Base-by-base conservation (phyloP, 2,329 filamentous ascomycete genomes). In the Akanthomyces muscarius region DNA sequence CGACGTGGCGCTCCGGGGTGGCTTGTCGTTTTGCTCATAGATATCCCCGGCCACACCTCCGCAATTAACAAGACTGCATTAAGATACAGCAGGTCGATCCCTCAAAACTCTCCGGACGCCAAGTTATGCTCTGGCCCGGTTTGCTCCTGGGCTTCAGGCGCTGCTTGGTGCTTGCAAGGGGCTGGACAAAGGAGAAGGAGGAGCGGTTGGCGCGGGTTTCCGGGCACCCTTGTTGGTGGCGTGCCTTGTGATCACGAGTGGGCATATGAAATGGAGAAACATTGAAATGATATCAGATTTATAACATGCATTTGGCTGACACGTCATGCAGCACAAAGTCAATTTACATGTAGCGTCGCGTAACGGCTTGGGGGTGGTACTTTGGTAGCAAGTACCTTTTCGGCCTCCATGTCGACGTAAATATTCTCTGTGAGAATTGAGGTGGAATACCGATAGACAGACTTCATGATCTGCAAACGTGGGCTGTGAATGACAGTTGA, bases 331-430 rank as follows among this genome's bases (percentile, higher is more conserved):
- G 21, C 56, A 41, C 45, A 41, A n/a, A 21, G 5, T 25, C 30
- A n/a, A 38, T 14, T 28, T 25, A 13, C 14, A 18, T 21, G 33
- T 36, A 28, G 45, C 41, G 25, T 21, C 23, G 16, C 54, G 16
- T 3, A 25, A 25, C 45, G 21, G 1, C 45, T 28, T 42, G 45
- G 5, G 13, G 1, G 21, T 5, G 47, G 56, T 59, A 59, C 56
- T 30, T 59, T 41, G 45, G 23, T 14, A 47, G 16, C 33, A 59
- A 44, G 56, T 59, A 59, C 45, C 56, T 42, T 42, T 13, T 30
- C 10, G 38, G 41, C 38, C 38, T 42, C 53, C 53, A 55, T 11
- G 52, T 30, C 25, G 47, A 18, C 16, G 47, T 16, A 3, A 11
- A 18, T 30, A 16, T 50, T 18, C 14, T 16, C 33, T 8, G 5